Base-by-base conservation (phyloP, 148 eudicot species). In the Camellia granthamiana region DNA sequence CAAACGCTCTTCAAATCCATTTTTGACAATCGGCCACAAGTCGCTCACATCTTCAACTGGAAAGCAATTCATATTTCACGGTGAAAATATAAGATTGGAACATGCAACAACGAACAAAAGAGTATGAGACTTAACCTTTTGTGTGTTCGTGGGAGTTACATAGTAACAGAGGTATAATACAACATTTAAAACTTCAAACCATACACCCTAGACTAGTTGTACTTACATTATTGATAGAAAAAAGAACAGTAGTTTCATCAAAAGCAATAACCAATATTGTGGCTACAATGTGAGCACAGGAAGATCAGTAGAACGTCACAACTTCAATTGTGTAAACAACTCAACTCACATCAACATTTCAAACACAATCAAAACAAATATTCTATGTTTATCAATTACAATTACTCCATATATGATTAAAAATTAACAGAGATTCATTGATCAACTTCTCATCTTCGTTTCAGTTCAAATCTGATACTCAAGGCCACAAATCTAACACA, bases 21-120 rank as follows among this genome's bases (percentile, higher is more conserved):
- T 88, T 86, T 92, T 93, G 77, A 91, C 90, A 76, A 63, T 75
- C 69, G 97, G 99, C 99, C 99, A 96, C 87, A 92, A 84, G 84
- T 96, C 94, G 69, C 95, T 93, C 79, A 96, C 98, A 84, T 96
- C 99, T 89, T 93, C 99, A 83, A 96, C 99, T 96, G 92, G 46
- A 85, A 82, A 72, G 18, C 49, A 78, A 82, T 63, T 66, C 65
- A 72, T 46, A 76, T 58, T 69, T 43, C 46, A 60, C 7, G 43
- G 69, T 38, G 76, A 68, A 21, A 81, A 12, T 21, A 76, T 55
- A 77, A 79, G 46, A 71, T 16, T 66, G 19, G 64, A 19, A 66
- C 14, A 74, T 6, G 72, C 19, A 65, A 19, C 14, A 38, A 60
- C 12, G 66, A 55, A 58, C 15, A 44, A 81, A 54, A 65, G 58